Conservation (phyloP, 2,329 filamentous ascomycete species). For the Byssothecium circinans region DNA sequence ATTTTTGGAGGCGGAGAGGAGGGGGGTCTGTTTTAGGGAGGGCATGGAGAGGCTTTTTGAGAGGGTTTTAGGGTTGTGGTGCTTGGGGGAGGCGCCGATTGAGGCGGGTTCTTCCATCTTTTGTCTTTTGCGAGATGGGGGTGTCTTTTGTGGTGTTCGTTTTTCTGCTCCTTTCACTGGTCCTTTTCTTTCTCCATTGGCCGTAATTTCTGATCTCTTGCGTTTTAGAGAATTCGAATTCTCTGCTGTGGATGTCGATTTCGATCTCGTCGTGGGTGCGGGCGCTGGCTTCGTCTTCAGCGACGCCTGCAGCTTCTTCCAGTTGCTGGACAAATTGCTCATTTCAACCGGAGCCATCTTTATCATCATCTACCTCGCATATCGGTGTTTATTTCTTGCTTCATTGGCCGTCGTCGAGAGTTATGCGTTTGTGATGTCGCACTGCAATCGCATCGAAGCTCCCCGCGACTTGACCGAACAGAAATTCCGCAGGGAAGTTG, state of each 20-base stretch:
- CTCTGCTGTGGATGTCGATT: conserved; percentile 25
- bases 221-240: conserved; percentile 36
- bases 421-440: conserved; percentile 14
- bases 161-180: conserved; percentile 38
- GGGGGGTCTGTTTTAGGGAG: conserved; percentile 46
- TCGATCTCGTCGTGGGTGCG: no score
- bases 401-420: conserved; percentile 14
- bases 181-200: conserved; percentile 26
- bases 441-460: conserved; percentile 1
- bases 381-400: conserved; percentile 20
- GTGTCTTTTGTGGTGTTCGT: conserved; percentile 19
- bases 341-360: conserved; percentile 47
- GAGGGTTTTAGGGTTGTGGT: conserved; percentile 48
- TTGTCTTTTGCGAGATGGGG: conserved; percentile 34
- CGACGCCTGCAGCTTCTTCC: conserved; percentile 74
- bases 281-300: no score
- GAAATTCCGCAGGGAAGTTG: conserved; percentile 16
- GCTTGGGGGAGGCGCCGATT: no score
- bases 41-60: conserved; percentile 39
- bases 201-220: conserved; percentile 29
- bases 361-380: conserved; percentile 32
- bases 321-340: conserved; percentile 60
- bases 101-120: conserved; percentile 45
- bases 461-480: conserved; percentile 7
- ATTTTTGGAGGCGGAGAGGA: conserved; percentile 55